phyloP scores from a whole-genome alignment of 108 stramenopile species.

The Skeletonema menzelii region DNA sequence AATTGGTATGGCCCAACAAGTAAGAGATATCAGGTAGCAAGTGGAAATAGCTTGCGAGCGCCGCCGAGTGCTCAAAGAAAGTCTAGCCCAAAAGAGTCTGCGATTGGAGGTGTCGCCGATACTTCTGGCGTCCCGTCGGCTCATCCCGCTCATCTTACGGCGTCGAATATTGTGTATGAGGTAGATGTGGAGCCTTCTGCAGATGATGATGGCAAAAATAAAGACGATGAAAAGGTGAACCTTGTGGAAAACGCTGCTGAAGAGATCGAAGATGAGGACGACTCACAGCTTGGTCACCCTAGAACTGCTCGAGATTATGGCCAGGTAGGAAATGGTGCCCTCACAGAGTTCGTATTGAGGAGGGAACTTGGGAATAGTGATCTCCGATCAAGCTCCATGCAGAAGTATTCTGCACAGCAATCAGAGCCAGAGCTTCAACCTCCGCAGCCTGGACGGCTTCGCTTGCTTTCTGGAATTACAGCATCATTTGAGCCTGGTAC shows the following conservation, averaged over 20 bases:
- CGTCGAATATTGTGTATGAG: slow-evolving; percentile 9
- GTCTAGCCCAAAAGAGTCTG: background rate
- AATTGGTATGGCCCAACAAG: background rate
- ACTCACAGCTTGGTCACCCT: background rate
- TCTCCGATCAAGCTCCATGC: too few relatives aligned
- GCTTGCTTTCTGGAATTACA: slow-evolving; percentile 4
- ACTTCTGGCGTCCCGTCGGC: background rate
- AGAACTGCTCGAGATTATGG: background rate
- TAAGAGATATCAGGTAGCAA: background rate
- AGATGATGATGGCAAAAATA: background rate
- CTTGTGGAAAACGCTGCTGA: background rate
- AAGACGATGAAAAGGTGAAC: background rate
- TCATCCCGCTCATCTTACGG: background rate
- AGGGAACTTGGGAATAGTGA: background rate
- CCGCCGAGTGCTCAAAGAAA: too few relatives aligned
- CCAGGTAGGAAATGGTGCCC: background rate
- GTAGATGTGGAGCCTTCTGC: background rate
- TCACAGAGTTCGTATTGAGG: background rate
- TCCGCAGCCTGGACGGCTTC: background rate
- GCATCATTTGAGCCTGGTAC: slow-evolving; percentile 7
- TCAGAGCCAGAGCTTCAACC: background rate
- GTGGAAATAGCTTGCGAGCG: background rate
- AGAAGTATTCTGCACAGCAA: too few relatives aligned
- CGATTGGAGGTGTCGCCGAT: background rate
- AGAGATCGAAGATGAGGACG: background rate